These are phyloP conservation scores for Leccinum aurantiacum DNA, from an alignment of 768 basidiomycete species.

Conservation along the genomic window DNA sequence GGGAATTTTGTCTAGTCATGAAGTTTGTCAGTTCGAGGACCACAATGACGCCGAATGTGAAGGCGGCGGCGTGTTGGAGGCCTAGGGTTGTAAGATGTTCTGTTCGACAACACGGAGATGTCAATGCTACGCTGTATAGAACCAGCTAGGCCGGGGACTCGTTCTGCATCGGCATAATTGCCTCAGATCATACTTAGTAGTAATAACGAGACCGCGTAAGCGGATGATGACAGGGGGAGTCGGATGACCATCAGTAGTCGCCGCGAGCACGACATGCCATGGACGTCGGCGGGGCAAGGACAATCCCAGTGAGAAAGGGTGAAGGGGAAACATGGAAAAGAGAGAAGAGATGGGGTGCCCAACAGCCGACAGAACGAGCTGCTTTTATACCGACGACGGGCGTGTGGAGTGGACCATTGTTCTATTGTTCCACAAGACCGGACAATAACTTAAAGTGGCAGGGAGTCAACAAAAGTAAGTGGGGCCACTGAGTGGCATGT, in stretches of 20 bases:
- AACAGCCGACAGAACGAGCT: background rate
- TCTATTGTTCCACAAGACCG: background rate
- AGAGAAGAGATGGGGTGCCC: background rate
- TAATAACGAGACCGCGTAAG: slow-evolving; percentile 11
- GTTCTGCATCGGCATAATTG: background rate
- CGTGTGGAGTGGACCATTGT: background rate
- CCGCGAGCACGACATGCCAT: background rate
- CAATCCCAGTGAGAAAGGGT: background rate
- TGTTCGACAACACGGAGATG: background rate
- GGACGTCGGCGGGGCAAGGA: slow-evolving; percentile 10
- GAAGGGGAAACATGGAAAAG: slow-evolving; percentile 2
- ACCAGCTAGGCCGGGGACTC: too few relatives aligned
- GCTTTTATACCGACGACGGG: slow-evolving; percentile 14
- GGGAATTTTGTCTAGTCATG: too few relatives aligned
- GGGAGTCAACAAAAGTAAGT: background rate
- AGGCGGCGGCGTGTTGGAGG: too few relatives aligned
- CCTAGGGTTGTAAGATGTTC: slow-evolving; percentile 5
- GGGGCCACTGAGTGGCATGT: too few relatives aligned
- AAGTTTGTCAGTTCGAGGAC: too few relatives aligned
- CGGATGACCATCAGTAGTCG: background rate
- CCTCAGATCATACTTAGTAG: background rate
- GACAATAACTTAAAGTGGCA: background rate
- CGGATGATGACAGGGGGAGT: slow-evolving; percentile 25
- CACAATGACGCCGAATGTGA: too few relatives aligned
- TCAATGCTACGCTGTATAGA: slow-evolving; percentile 13